Evolutionary conservation across 768 basidiomycete genomes (phyloP).

Genomic region (Auriculariales sp.): DNA sequence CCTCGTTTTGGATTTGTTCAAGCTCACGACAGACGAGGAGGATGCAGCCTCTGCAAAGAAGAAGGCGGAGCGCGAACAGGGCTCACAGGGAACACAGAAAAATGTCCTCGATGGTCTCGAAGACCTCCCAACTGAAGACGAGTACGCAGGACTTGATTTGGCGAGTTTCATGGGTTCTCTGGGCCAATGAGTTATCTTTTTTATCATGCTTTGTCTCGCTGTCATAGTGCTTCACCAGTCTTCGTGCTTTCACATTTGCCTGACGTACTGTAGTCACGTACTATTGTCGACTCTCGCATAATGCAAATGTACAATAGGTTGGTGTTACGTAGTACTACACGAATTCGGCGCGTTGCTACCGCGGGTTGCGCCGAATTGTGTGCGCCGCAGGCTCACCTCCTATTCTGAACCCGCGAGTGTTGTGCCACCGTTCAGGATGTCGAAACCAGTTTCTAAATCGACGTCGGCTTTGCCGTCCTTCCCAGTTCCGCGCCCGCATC

Average conservation of each 20-base stretch:
- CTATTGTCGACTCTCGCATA: too few relatives aligned
- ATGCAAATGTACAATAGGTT: too few relatives aligned
- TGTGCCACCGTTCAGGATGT: too few relatives aligned
- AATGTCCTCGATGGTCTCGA: slow-evolving; percentile 80
- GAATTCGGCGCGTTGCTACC: too few relatives aligned
- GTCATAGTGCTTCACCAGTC: neutral
- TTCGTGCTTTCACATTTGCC: too few relatives aligned
- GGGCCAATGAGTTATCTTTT: slow-evolving; percentile 20
- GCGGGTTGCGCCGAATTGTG: too few relatives aligned
- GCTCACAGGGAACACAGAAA: slow-evolving; percentile 57
- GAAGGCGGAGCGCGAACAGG: slow-evolving; percentile 37
- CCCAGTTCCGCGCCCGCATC: neutral
- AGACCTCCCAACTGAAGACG: slow-evolving; percentile 82
- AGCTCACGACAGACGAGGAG: slow-evolving; percentile 59
- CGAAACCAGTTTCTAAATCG: neutral
- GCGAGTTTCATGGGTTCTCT: slow-evolving; percentile 83
- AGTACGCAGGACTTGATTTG: slow-evolving; percentile 79
- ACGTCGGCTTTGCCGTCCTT: neutral
- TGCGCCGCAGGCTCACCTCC: too few relatives aligned
- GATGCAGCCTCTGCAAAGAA: slow-evolving; percentile 45
- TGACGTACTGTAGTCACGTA: too few relatives aligned
- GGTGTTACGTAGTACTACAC: too few relatives aligned
- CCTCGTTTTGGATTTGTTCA: slow-evolving; percentile 88
- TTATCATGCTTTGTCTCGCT: slow-evolving; percentile 1
- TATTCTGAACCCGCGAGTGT: too few relatives aligned